Evolutionary conservation across 208 protist genomes (phyloP), one percentile per base, ranked within the genome.

Genomic region (Leishmania amazonensis): DNA sequence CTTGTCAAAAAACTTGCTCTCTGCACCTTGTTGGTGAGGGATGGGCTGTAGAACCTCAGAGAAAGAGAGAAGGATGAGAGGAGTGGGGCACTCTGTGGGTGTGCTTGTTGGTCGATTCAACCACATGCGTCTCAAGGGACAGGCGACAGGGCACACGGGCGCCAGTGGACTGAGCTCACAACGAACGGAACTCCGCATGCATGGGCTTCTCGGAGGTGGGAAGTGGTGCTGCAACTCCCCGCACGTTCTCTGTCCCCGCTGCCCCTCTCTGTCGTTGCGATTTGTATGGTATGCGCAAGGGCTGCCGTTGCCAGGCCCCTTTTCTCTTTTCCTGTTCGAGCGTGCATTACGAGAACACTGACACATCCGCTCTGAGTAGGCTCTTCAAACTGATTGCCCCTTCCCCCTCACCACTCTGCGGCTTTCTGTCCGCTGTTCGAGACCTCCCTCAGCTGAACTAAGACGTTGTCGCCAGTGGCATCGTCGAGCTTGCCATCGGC

Each of bases 401-500:
- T 35, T 11, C 64, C 64, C 31, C 19, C 67, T 45, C 21, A 51
- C 28, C 45, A 35, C 9, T 51, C 58, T 24, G 47, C 64, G 17
- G 4, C 72, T 5, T 11, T 31, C 47, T 40, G 8, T 13, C 11
- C 3, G 13, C 21, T 45, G 49, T 38, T 1, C n/a, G 13, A 38
- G 19, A 40, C 28, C 86, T 85, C 79, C 80, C 83, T 53, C 77
- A 80, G 42, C 58, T 87, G 47, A 86, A 86, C 8, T 85, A 85
- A 42, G 79, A 76, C 47, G 67, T 91, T 0, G 38, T 89, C 40
- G 81, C 83, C 15, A 83, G 85, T 35, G 88, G 83, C 42, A 76
- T 91, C 62, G 84, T 93, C 53, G 88, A 87, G 0, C 86, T 91
- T 5, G 89, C 88, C n/a, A 81, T 88, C 11, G 87, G 68, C 4